phyloP scores from a whole-genome alignment of 345 rosid genomes.

The Heritiera littoralis region DNA sequence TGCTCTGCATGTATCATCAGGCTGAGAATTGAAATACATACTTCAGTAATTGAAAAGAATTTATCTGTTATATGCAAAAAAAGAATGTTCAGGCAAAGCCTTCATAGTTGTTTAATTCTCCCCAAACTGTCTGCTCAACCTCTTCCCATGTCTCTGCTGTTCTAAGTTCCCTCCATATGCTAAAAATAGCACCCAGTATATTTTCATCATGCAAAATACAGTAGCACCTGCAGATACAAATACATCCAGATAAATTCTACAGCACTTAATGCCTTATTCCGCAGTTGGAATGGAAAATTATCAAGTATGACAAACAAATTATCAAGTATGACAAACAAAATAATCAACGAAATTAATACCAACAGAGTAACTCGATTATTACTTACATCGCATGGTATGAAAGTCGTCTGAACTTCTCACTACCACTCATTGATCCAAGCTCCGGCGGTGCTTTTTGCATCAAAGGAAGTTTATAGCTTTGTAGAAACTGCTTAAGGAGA shows the following conservation, averaged over 20 bases:
- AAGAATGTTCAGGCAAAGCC: constrained; percentile 25
- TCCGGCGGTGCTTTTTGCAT: constrained; percentile 34
- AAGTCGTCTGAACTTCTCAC: constrained; percentile 46
- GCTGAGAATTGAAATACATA: not conserved
- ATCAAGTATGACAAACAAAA: not conserved
- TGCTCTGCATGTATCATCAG: not conserved
- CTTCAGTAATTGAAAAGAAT: not conserved
- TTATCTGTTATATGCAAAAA: not conserved
- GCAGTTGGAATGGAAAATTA: not conserved
- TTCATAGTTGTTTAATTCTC: constrained; percentile 59
- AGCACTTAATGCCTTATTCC: not conserved
- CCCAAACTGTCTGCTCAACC: constrained; percentile 78
- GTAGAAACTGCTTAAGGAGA: constrained; percentile 64
- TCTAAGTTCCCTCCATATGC: constrained; percentile 72
- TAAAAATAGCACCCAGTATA: constrained; percentile 76
- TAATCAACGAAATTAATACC: not conserved
- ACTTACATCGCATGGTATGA: constrained; percentile 93
- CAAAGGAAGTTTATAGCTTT: constrained; percentile 70
- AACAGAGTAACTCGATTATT: not conserved
- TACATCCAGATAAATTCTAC: not conserved
- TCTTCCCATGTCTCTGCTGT: constrained; percentile 80
- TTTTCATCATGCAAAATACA: constrained; percentile 86
- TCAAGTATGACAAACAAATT: not conserved
- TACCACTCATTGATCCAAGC: constrained; percentile 29
- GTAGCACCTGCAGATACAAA: constrained; percentile 66